Evolutionary conservation across 495 filamentous ascomycete genomes (phyloP).

Genomic region (Barbatosphaeria neglecta): DNA sequence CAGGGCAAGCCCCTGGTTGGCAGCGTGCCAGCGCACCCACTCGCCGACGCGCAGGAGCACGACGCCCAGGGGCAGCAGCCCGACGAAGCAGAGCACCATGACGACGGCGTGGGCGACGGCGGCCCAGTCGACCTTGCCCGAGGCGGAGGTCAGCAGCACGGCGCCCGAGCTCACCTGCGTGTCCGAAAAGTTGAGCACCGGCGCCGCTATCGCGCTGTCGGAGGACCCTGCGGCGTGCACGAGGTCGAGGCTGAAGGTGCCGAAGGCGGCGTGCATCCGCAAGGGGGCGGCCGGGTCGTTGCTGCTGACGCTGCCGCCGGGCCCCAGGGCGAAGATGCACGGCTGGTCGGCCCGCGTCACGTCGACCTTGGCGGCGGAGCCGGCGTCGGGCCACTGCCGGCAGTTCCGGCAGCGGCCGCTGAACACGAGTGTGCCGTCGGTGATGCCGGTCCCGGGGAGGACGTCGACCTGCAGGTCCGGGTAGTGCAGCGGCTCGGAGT

Average conservation of each 20-base stretch:
- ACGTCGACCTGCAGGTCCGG: slow-evolving; percentile 25
- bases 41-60: slow-evolving; percentile 34
- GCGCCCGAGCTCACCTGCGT: slow-evolving; percentile 7
- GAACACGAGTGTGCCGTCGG: slow-evolving; percentile 28
- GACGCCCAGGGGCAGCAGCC: slow-evolving; percentile 39
- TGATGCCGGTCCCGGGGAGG: slow-evolving; percentile 28
- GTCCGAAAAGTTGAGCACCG: slow-evolving; percentile 9
- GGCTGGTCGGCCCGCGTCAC: slow-evolving; percentile 23
- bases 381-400: slow-evolving; percentile 27
- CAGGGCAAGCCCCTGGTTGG: slow-evolving; percentile 33
- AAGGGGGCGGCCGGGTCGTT: slow-evolving; percentile 27
- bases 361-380: slow-evolving; percentile 22
- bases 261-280: slow-evolving; percentile 36
- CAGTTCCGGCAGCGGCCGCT: slow-evolving; percentile 37
- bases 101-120: slow-evolving; percentile 34
- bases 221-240: slow-evolving; percentile 22
- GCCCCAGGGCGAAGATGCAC: slow-evolving; percentile 44
- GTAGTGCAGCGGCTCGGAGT: slow-evolving; percentile 35
- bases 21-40: slow-evolving; percentile 37
- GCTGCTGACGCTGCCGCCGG: slow-evolving; percentile 16
- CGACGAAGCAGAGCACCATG: slow-evolving; percentile 39
- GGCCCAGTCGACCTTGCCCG: slow-evolving; percentile 12
- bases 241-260: slow-evolving; percentile 42
- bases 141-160: slow-evolving; percentile 8
- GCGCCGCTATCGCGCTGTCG: slow-evolving; percentile 20